phyloP scores from a whole-genome alignment of 352 stramenopile genomes.

The Bremia lactucae region DNA sequence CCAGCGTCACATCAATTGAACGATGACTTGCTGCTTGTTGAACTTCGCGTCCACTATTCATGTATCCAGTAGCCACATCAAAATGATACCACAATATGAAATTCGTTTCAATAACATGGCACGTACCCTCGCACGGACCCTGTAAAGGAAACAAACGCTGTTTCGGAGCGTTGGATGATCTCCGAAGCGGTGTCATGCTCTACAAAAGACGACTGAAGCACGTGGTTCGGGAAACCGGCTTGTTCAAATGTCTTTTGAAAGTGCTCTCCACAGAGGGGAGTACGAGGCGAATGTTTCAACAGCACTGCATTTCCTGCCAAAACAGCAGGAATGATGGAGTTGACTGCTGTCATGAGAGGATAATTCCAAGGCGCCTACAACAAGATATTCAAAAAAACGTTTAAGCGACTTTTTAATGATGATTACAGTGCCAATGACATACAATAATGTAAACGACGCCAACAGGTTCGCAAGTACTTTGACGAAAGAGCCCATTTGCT shows the following conservation, averaged over 20 bases:
- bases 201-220: slow-evolving; percentile 56
- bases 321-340: slow-evolving; percentile 76
- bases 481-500: slow-evolving; percentile 55
- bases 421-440: slow-evolving; percentile 4
- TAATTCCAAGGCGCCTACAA: slow-evolving; percentile 76
- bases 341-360: slow-evolving; percentile 79
- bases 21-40: slow-evolving; percentile 39
- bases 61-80: not conserved
- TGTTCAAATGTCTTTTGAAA: slow-evolving; percentile 61
- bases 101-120: not conserved
- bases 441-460: slow-evolving; percentile 80
- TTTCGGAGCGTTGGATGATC: slow-evolving; percentile 56
- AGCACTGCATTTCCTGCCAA: slow-evolving; percentile 72
- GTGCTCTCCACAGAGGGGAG: slow-evolving; percentile 64
- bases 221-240: slow-evolving; percentile 52
- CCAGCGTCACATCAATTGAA: slow-evolving; percentile 74
- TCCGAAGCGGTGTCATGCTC: slow-evolving; percentile 55
- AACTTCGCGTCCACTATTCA: slow-evolving; percentile 60
- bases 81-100: not conserved
- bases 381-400: not conserved
- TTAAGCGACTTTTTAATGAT: not conserved
- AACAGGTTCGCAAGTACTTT: slow-evolving; percentile 75
- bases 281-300: slow-evolving; percentile 73
- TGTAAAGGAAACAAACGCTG: slow-evolving; percentile 76
- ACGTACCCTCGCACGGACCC: slow-evolving; percentile 64